These are phyloP conservation scores for Leishmania major DNA, from an alignment of 208 protist genomes.

Conservation along the genomic window DNA sequence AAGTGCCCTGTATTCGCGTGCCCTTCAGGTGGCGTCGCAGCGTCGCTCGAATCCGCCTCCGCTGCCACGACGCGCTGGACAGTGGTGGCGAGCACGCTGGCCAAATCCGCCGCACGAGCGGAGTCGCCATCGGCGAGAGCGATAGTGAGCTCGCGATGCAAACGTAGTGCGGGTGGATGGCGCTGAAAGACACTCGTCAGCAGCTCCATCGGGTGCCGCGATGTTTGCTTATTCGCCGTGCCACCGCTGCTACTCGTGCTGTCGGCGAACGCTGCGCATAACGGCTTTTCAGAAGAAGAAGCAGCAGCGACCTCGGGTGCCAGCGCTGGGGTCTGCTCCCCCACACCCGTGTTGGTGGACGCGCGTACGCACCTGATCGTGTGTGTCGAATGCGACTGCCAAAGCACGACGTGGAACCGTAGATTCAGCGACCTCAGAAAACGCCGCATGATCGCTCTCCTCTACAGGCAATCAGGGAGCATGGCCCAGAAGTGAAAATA, in stretches of 20 bases:
- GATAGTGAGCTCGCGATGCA: conserved; percentile 80
- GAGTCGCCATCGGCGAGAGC: conserved; percentile 68
- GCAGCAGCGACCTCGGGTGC: neutral
- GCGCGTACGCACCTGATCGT: neutral
- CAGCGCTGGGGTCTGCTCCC: neutral
- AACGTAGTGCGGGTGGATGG: conserved; percentile 60
- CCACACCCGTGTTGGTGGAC: neutral
- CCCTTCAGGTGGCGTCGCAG: neutral
- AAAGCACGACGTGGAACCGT: neutral
- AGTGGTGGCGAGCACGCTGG: conserved; percentile 53
- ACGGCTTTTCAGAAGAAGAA: neutral
- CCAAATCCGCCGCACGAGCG: conserved; percentile 63
- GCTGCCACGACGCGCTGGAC: conserved; percentile 36
- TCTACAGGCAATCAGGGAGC: neutral
- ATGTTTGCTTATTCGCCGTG: neutral
- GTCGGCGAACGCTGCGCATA: too few species aligned
- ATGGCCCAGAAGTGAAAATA: neutral
- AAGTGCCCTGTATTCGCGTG: neutral
- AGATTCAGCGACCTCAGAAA: neutral
- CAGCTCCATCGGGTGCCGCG: conserved; percentile 59
- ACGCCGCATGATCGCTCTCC: neutral
- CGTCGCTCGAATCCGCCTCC: neutral
- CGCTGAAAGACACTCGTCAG: conserved; percentile 71
- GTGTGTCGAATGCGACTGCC: neutral
- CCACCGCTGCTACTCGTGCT: neutral